Conservation (phyloP, 2,329 filamentous ascomycete genomes). For the Myotisia sp. region DNA sequence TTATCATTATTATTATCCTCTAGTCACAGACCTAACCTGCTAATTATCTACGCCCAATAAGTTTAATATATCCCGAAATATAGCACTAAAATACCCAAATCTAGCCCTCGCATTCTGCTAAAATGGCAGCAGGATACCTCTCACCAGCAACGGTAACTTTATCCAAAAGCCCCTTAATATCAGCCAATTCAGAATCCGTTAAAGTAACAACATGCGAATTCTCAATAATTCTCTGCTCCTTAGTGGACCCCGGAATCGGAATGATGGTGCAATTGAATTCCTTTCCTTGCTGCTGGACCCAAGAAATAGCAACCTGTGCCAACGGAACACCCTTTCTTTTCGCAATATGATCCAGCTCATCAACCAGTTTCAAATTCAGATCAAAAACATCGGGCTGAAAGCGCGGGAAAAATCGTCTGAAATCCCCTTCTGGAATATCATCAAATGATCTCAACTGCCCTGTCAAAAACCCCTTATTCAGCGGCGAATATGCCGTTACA, state of each 20-base stretch:
- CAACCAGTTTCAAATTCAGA: conserved; percentile 37
- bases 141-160: conserved; percentile 1
- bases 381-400: conserved; percentile 37
- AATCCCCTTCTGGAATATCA: conserved; percentile 36
- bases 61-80: no score
- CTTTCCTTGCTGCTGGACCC: conserved; percentile 32
- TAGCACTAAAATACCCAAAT: no score
- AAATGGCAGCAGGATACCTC: conserved; percentile 3
- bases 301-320: conserved; percentile 37
- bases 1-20: no score
- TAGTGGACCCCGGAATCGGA: conserved; percentile 19
- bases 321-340: conserved; percentile 30
- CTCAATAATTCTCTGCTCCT: conserved; percentile 6
- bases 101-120: no score
- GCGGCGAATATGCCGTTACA: conserved; percentile 45
- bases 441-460: conserved; percentile 33
- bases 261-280: conserved; percentile 10
- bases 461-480: conserved; percentile 43
- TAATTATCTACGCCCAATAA: no score
- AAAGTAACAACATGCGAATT: conserved; percentile 1
- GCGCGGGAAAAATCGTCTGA: conserved; percentile 31
- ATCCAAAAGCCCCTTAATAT: conserved; percentile 2
- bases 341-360: conserved; percentile 33
- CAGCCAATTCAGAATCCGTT: conserved; percentile 1
- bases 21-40: no score